Conservation (phyloP, 257 asterid species). For the Anisodus acutangulus region DNA sequence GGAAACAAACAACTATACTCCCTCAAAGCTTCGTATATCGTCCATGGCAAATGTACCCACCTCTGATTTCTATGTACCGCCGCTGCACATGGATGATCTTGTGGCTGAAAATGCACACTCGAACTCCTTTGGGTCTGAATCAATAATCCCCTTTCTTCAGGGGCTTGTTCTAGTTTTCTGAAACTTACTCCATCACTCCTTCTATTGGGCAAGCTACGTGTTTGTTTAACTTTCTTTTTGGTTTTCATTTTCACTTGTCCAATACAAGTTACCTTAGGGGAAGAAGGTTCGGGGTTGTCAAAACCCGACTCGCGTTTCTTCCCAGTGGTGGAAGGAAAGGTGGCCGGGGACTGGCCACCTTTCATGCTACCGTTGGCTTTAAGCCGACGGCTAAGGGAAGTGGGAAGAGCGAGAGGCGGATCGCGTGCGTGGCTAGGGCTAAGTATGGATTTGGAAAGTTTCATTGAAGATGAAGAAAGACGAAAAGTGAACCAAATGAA, state of each 20-base stretch:
- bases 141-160: conserved; percentile 29
- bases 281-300: conserved; percentile 92
- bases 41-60: conserved; percentile 87
- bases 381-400: conserved; percentile 84
- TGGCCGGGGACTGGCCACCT: conserved; percentile 74
- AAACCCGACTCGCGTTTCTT: conserved; percentile 64
- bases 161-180: conserved; percentile 49
- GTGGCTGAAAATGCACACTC: conserved; percentile 49
- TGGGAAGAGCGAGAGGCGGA: conserved; percentile 59
- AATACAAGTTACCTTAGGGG: conserved; percentile 95
- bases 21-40: conserved; percentile 83
- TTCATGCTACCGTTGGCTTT: conserved; percentile 74
- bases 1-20: conserved; percentile 84
- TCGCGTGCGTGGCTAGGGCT: conserved; percentile 63
- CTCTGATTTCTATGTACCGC: conserved; percentile 72
- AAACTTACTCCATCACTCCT: conserved; percentile 66
- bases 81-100: conserved; percentile 51
- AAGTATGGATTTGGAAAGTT: conserved; percentile 52
- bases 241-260: conserved; percentile 94
- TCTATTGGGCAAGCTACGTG: conserved; percentile 64
- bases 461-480: conserved; percentile 54
- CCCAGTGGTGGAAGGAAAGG: conserved; percentile 46
- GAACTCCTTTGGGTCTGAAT: conserved; percentile 41
- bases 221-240: conserved; percentile 72
- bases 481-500: conserved; percentile 69